Conservation (phyloP, 192 early-diverging fungal genomes). For the Gryganskiella cystojenkinii region DNA sequence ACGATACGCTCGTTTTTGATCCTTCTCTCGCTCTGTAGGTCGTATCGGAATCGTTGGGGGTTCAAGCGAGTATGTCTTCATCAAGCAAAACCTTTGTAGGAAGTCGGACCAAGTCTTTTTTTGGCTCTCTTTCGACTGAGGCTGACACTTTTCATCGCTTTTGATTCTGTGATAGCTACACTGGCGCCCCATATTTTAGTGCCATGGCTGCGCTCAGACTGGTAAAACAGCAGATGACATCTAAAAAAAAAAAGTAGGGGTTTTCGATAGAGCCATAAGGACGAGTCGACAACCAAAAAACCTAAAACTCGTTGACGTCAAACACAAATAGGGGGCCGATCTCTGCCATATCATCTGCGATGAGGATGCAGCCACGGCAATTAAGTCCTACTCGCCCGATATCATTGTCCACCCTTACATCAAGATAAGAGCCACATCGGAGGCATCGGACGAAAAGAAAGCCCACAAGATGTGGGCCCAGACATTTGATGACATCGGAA, state of each 20-base stretch:
- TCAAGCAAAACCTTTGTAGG: too few species aligned
- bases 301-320: not conserved
- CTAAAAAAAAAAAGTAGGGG: too few species aligned
- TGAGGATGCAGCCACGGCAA: conserved; percentile 74
- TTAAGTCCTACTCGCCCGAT: conserved; percentile 73
- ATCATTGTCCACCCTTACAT: conserved; percentile 95
- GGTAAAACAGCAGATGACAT: too few species aligned
- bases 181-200: conserved; percentile 95
- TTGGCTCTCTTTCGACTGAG: not conserved
- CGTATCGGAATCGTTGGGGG: conserved; percentile 81
- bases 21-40: conserved; percentile 56
- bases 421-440: conserved; percentile 19
- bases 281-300: not conserved
- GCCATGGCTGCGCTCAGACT: conserved; percentile 74
- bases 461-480: conserved; percentile 8
- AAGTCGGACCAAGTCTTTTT: not conserved
- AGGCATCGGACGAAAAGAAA: conserved; percentile 11
- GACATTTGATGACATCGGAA: conserved; percentile 28
- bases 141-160: not conserved
- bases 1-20: not conserved
- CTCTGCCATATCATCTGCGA: conserved; percentile 90
- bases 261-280: too few species aligned
- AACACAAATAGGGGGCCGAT: conserved; percentile 81
- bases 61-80: conserved; percentile 86
- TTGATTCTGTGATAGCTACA: conserved; percentile 64